Conservation (phyloP, 495 filamentous ascomycete species). For the Neurospora terricola region DNA sequence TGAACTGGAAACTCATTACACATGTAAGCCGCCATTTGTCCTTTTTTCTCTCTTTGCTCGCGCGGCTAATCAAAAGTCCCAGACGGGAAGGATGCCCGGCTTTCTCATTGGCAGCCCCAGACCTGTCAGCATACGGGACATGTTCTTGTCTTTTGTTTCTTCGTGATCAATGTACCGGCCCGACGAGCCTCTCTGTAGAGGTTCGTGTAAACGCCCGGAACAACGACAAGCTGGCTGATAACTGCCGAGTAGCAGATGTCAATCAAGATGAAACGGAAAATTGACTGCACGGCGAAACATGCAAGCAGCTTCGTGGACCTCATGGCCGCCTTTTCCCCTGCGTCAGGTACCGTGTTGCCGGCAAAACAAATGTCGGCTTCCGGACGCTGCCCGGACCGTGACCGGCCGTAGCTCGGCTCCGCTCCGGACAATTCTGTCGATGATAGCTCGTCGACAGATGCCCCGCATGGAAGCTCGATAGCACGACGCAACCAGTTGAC, state of each 20-base stretch:
- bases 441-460: neutral
- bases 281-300: neutral
- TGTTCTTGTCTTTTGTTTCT: neutral
- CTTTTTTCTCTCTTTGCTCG: neutral
- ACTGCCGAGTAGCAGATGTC: neutral
- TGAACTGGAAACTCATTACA: neutral
- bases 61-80: neutral
- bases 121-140: neutral
- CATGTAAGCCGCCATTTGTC: neutral
- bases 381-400: neutral
- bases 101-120: neutral
- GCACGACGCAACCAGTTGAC: neutral
- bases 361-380: neutral
- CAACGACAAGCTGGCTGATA: neutral
- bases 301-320: neutral
- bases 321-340: neutral
- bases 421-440: neutral
- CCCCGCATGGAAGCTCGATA: neutral
- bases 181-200: neutral
- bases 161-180: neutral
- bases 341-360: neutral
- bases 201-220: neutral
- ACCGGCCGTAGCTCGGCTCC: neutral
- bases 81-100: neutral
- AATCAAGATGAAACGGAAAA: neutral